Percentiles rank a stretch among this genome's conserved stretches.
phyloP scores from a whole-genome alignment of 257 asterid genomes.

The Petrea volubilis region DNA sequence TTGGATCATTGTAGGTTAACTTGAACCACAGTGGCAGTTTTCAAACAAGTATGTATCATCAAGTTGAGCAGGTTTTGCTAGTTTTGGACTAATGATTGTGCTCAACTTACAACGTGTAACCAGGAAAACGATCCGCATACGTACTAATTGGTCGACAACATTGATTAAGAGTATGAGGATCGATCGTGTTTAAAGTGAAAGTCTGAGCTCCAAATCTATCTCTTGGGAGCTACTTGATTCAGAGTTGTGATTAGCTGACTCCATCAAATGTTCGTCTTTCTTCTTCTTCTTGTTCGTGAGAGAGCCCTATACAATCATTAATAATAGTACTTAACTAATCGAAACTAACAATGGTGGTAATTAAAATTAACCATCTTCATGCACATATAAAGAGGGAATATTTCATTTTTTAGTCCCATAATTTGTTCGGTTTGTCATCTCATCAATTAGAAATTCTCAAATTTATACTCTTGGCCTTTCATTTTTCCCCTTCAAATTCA shows the following conservation, averaged over 20 bases:
- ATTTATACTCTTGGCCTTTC: too few species aligned
- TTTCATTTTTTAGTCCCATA: too few species aligned
- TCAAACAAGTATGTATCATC: neutral
- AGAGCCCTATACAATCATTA: constrained; percentile 44
- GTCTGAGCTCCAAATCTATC: constrained; percentile 92
- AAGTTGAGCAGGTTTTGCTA: constrained; percentile 15
- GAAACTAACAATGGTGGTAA: too few species aligned
- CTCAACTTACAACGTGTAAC: constrained; percentile 15
- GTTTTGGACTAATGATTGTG: neutral
- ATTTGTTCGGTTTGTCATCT: too few species aligned
- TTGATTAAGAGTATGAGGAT: neutral
- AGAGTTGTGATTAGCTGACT: constrained; percentile 46
- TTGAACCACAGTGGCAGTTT: too few species aligned
- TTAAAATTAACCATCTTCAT: too few species aligned
- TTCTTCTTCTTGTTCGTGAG: constrained; percentile 33
- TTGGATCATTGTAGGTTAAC: too few species aligned
- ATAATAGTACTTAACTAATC: too few species aligned
- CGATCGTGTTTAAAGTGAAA: constrained; percentile 26
- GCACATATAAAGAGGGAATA: too few species aligned
- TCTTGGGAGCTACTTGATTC: constrained; percentile 63
- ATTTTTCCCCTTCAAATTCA: too few species aligned
- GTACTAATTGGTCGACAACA: neutral
- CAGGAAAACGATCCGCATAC: constrained; percentile 10
- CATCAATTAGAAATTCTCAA: too few species aligned
- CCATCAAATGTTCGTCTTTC: constrained; percentile 41